Evolutionary conservation across 179 eudicot species (phyloP).

Genomic region (Drosera spatulata): DNA sequence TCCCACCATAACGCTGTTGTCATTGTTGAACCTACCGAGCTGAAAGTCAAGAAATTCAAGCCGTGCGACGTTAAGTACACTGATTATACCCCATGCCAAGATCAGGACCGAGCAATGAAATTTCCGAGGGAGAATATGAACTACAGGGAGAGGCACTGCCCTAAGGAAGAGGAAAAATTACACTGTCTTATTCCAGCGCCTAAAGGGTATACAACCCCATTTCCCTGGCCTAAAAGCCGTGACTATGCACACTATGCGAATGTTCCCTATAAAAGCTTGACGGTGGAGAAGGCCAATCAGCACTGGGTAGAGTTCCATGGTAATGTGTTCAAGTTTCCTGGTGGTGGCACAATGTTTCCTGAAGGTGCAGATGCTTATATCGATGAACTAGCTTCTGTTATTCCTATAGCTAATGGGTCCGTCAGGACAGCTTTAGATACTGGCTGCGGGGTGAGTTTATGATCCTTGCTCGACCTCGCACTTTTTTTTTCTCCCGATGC

Average conservation of each 20-base stretch:
- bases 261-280: slow-evolving; percentile 83
- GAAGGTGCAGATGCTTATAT: slow-evolving; percentile 80
- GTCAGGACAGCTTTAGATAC: slow-evolving; percentile 81
- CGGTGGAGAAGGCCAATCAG: slow-evolving; percentile 83
- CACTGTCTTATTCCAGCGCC: slow-evolving; percentile 77
- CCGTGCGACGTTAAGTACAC: slow-evolving; percentile 43
- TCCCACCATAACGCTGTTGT: slow-evolving; percentile 54
- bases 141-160: slow-evolving; percentile 70
- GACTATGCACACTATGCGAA: slow-evolving; percentile 75
- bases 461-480: background rate
- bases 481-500: too few relatives aligned
- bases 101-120: slow-evolving; percentile 63
- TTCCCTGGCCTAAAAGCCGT: slow-evolving; percentile 79
- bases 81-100: slow-evolving; percentile 75
- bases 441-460: slow-evolving; percentile 66
- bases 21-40: slow-evolving; percentile 23
- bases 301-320: slow-evolving; percentile 81
- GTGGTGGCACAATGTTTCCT: slow-evolving; percentile 81
- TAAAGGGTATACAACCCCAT: slow-evolving; percentile 67
- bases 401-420: slow-evolving; percentile 58
- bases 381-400: slow-evolving; percentile 62
- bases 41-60: slow-evolving; percentile 19
- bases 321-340: slow-evolving; percentile 68
- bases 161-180: slow-evolving; percentile 28
- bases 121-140: slow-evolving; percentile 56